These are phyloP conservation scores for Penicillium subrubescens DNA, from an alignment of 495 filamentous ascomycete species.

Conservation along the genomic window DNA sequence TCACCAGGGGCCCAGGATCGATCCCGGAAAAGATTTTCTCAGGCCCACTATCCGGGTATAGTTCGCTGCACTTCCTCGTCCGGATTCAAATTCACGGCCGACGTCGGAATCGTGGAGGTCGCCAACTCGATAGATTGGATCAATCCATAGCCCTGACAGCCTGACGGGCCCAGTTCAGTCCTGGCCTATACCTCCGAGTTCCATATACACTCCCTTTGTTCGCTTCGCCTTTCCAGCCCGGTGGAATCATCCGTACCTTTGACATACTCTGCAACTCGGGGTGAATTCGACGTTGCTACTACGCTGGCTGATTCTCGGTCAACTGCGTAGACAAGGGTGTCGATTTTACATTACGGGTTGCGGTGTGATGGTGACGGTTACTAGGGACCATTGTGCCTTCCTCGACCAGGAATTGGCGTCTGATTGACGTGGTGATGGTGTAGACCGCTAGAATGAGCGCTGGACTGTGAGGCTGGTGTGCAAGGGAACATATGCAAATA, in stretches of 20 bases:
- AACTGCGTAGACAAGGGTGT: slow-evolving; percentile 7
- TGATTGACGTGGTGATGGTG: neutral
- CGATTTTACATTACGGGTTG: neutral
- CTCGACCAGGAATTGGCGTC: neutral
- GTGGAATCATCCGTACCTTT: neutral
- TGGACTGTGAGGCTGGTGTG: neutral
- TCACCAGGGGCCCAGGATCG: neutral
- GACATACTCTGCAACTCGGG: neutral
- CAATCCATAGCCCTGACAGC: neutral
- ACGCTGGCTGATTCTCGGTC: slow-evolving; percentile 13
- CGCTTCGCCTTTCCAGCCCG: neutral
- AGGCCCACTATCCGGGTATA: neutral
- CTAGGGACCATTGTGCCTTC: neutral
- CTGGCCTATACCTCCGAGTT: neutral
- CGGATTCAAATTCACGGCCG: slow-evolving; percentile 1
- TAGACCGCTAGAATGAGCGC: neutral
- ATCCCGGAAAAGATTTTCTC: neutral
- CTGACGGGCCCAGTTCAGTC: neutral
- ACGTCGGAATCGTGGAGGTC: neutral
- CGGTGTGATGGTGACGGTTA: neutral
- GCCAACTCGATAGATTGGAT: neutral
- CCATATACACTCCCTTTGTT: neutral
- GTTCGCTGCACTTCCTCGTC: neutral
- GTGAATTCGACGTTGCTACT: neutral
- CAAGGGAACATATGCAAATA: neutral